Evolutionary conservation across 768 basidiomycete species (phyloP).

Genomic region (Dioszegia crocea): DNA sequence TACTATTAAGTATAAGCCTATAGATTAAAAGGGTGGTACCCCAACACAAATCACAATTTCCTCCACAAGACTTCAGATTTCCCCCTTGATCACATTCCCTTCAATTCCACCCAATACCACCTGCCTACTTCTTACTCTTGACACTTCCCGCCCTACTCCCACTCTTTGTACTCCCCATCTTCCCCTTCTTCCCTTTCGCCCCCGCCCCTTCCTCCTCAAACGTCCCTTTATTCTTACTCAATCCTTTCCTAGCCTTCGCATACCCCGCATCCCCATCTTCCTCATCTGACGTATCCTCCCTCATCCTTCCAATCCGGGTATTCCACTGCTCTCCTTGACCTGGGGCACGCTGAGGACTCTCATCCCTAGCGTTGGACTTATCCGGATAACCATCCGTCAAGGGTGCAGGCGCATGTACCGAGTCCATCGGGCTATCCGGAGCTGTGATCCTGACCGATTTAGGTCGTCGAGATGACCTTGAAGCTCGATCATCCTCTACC

Average conservation of each 20-base stretch:
- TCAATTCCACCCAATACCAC: not conserved
- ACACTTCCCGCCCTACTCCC: conserved; percentile 5
- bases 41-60: too few species aligned
- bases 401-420: conserved; percentile 15
- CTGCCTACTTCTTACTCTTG: conserved; percentile 2
- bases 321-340: conserved; percentile 25
- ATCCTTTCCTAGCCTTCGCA: conserved; percentile 29
- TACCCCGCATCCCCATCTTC: conserved; percentile 38
- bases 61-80: too few species aligned
- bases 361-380: not conserved
- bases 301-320: conserved; percentile 35
- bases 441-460: conserved; percentile 46
- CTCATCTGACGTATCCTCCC: conserved; percentile 39
- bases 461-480: conserved; percentile 12
- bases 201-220: conserved; percentile 30
- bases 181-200: conserved; percentile 19
- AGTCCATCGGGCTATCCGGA: conserved; percentile 36
- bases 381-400: conserved; percentile 10
- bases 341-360: conserved; percentile 13
- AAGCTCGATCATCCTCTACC: conserved; percentile 7
- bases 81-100: too few species aligned
- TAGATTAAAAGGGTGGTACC: too few species aligned
- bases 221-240: conserved; percentile 31
- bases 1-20: too few species aligned
- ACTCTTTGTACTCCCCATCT: conserved; percentile 3